A percentile compares a stretch with the other conserved stretches of the same genome.
Conservation (phyloP, 2,329 filamentous ascomycete genomes). For the Diaporthe vexans region DNA sequence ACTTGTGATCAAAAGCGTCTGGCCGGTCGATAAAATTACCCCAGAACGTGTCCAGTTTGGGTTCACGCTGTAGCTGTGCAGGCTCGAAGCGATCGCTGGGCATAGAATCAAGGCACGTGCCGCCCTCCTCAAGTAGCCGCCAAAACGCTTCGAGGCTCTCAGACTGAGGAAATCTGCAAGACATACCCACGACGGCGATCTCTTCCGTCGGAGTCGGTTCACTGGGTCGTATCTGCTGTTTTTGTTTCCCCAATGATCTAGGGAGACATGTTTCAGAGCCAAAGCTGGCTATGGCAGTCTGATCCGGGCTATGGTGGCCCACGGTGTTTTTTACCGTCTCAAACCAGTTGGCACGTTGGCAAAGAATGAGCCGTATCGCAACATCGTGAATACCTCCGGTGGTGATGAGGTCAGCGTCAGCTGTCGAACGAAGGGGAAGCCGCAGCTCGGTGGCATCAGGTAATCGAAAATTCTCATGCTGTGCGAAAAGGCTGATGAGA, state of each 20-base stretch:
- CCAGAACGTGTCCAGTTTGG: constrained; percentile 8
- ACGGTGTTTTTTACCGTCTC: constrained; percentile 30
- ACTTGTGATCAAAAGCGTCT: constrained; percentile 44
- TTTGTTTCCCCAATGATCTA: constrained; percentile 5
- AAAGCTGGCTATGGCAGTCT: constrained; percentile 11
- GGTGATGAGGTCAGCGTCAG: constrained; percentile 34
- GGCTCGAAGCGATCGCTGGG: constrained; percentile 22
- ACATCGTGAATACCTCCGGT: constrained; percentile 34
- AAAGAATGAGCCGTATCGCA: constrained; percentile 33
- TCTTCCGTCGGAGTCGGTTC: not conserved
- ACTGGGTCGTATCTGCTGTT: not conserved
- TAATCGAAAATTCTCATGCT: constrained; percentile 31
- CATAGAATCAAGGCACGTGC: constrained; percentile 8
- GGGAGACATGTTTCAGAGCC: constrained; percentile 26
- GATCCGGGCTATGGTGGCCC: not conserved
- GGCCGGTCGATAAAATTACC: constrained; percentile 36
- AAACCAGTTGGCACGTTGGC: constrained; percentile 36
- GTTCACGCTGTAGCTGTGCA: not conserved
- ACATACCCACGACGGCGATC: constrained; percentile 56
- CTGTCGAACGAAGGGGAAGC: constrained; percentile 39
- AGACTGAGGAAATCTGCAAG: constrained; percentile 51
- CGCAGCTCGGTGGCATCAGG: constrained; percentile 19
- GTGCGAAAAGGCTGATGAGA: not conserved
- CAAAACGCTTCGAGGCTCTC: constrained; percentile 53
- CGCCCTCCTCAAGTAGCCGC: constrained; percentile 47